phyloP scores from a whole-genome alignment of 129 eudicot genomes.

The Centaurea solstitialis region DNA sequence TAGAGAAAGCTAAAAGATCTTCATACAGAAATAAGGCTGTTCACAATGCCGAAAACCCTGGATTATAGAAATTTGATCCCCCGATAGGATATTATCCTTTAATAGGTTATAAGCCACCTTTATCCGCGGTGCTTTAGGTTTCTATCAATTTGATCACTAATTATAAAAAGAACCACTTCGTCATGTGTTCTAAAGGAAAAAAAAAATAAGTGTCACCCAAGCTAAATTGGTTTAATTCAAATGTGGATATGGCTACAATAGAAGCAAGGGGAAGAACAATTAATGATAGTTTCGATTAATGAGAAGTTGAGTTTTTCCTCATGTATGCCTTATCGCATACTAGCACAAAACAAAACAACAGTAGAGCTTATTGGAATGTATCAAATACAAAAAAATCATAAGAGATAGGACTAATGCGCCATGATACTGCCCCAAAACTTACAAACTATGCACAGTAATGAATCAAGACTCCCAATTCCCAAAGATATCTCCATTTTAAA shows the following conservation, averaged over 20 bases:
- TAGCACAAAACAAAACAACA: neutral
- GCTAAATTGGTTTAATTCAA: neutral
- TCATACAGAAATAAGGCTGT: neutral
- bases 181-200: neutral
- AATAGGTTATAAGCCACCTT: neutral
- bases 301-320: neutral
- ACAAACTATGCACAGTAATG: slow-evolving; percentile 4
- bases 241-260: neutral
- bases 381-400: neutral
- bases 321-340: neutral
- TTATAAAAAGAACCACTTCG: neutral
- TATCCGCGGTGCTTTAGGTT: neutral
- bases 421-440: too few relatives aligned
- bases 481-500: slow-evolving; percentile 5
- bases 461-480: neutral
- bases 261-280: neutral
- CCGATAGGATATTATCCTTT: neutral
- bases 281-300: neutral
- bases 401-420: neutral
- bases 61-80: neutral
- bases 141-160: neutral
- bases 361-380: neutral
- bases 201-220: neutral
- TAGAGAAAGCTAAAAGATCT: neutral
- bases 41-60: neutral